A percentile compares a stretch with the other conserved stretches of the same genome.
Evolutionary conservation across 176 grass and related monocot species (phyloP).

Genomic region (Musa schizocarpa): DNA sequence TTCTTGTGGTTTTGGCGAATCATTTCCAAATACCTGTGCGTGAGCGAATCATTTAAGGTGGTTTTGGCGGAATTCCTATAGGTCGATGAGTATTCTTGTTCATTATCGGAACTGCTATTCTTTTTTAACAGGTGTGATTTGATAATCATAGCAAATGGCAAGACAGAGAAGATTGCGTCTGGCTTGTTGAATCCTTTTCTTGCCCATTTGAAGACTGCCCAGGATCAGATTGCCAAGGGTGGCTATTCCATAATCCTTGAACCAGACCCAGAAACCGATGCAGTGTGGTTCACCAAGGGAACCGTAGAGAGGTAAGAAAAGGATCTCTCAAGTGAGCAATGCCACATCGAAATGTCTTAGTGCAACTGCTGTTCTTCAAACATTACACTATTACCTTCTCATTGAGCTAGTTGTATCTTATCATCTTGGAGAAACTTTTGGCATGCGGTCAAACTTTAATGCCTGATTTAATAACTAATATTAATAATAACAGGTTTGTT

Average conservation of each 20-base stretch:
- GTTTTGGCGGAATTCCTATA: background rate
- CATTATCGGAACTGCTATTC: background rate
- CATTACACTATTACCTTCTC: background rate
- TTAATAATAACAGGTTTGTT: conserved; percentile 56
- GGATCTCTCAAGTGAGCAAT: conserved; percentile 8
- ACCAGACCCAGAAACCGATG: conserved; percentile 33
- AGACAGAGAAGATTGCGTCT: conserved; percentile 85
- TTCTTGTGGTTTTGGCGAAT: too few species aligned
- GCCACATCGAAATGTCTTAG: conserved; percentile 1
- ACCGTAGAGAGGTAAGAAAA: conserved; percentile 57
- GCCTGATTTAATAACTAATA: background rate
- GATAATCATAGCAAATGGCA: conserved; percentile 65
- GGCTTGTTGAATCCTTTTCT: conserved; percentile 84
- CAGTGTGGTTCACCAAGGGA: conserved; percentile 72
- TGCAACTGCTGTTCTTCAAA: conserved; percentile 10
- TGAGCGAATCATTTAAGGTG: background rate
- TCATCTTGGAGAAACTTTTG: background rate
- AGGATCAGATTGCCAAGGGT: conserved; percentile 86
- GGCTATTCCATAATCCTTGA: conserved; percentile 85
- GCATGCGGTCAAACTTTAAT: background rate
- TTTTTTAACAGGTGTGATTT: conserved; percentile 68
- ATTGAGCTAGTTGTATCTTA: background rate
- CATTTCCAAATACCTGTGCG: background rate
- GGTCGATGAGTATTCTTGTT: background rate
- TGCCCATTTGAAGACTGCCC: conserved; percentile 61